Conservation (phyloP, 2,329 filamentous ascomycete genomes). For the Calonectria fujianensis region DNA sequence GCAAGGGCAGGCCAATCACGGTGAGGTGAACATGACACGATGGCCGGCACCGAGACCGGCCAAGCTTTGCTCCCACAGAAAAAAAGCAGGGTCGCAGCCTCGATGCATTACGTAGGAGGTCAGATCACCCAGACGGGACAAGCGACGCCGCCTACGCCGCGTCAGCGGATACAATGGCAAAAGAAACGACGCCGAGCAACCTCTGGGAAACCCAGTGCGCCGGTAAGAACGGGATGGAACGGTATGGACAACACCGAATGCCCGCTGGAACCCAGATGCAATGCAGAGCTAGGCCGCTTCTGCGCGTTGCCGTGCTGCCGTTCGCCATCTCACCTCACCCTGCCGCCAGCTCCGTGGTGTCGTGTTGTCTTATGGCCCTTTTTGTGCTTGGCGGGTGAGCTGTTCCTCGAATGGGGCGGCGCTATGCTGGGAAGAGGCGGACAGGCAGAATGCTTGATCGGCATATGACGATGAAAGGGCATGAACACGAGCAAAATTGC, state of each 20-base stretch:
- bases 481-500: conserved; percentile 33
- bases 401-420: conserved; percentile 17
- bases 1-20: not conserved
- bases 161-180: conserved; percentile 23
- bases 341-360: conserved; percentile 19
- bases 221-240: conserved; percentile 26
- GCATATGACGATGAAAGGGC: conserved; percentile 33
- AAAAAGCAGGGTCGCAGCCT: conserved; percentile 27
- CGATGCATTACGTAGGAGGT: conserved; percentile 32
- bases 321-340: conserved; percentile 13
- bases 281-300: conserved; percentile 1
- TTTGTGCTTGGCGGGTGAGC: conserved; percentile 17
- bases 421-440: conserved; percentile 32
- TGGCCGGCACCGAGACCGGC: not conserved
- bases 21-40: not conserved
- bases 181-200: conserved; percentile 26
- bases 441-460: conserved; percentile 28
- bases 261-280: conserved; percentile 24
- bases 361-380: conserved; percentile 21
- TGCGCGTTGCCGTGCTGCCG: conserved; percentile 15
- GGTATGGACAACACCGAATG: not conserved
- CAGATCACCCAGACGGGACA: conserved; percentile 12
- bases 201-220: conserved; percentile 24
- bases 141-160: conserved; percentile 23
- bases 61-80: not conserved